A percentile compares a stretch with the other conserved stretches of the same genome.
These are phyloP conservation scores for Chimonanthus praecox DNA, from an alignment of 164 flowering plant genomes.

Conservation along the genomic window DNA sequence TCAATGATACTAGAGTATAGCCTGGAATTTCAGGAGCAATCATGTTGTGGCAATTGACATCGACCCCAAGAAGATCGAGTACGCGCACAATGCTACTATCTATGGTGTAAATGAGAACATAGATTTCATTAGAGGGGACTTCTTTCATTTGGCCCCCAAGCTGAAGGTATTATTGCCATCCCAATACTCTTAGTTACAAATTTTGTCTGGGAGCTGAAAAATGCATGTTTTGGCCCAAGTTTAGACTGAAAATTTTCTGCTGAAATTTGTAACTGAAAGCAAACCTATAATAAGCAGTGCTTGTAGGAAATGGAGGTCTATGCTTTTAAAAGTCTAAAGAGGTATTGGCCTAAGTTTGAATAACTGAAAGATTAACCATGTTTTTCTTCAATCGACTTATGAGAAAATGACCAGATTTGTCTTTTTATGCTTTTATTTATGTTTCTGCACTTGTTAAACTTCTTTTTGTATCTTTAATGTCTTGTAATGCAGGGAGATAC, in stretches of 20 bases:
- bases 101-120: constrained; percentile 71
- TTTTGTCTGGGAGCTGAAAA: background rate
- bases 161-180: constrained; percentile 53
- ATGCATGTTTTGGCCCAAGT: too few relatives aligned
- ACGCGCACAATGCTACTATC: constrained; percentile 87
- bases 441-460: background rate
- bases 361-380: background rate
- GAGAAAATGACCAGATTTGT: background rate
- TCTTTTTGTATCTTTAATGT: background rate
- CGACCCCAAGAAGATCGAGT: constrained; percentile 75
- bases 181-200: background rate
- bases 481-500: constrained; percentile 61
- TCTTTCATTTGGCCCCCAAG: constrained; percentile 54
- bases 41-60: constrained; percentile 91
- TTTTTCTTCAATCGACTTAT: too few relatives aligned
- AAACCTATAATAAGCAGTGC: background rate
- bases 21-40: constrained; percentile 40
- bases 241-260: too few relatives aligned
- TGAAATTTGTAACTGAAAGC: too few relatives aligned
- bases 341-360: background rate
- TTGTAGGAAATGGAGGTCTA: background rate
- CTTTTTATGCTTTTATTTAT: background rate
- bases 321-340: background rate
- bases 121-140: constrained; percentile 76
- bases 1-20: background rate